phyloP scores from a whole-genome alignment of 2,329 filamentous ascomycete species.

The Fusarium dimerum region DNA sequence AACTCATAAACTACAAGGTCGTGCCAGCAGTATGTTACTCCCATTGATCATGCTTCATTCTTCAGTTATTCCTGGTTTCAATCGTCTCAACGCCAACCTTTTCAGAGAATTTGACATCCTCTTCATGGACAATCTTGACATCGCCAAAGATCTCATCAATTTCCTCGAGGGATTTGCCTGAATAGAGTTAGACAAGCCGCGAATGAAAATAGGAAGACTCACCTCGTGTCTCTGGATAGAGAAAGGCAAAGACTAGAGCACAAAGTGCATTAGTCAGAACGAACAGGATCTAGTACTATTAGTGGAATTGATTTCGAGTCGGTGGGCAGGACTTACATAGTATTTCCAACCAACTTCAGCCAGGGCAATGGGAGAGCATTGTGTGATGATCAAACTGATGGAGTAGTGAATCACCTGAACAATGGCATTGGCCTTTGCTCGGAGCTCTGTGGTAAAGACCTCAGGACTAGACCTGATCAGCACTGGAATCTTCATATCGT shows the following conservation, averaged over 20 bases:
- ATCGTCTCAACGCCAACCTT: slow-evolving; percentile 14
- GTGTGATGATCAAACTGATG: slow-evolving; percentile 41
- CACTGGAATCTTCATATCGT: accelerated
- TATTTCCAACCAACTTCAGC: slow-evolving; percentile 43
- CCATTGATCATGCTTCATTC: not conserved
- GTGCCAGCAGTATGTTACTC: not conserved
- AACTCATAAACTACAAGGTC: too few relatives aligned
- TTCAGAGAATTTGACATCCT: slow-evolving; percentile 23
- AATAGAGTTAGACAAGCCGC: slow-evolving; percentile 1
- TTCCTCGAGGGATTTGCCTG: slow-evolving; percentile 42
- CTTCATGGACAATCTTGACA: slow-evolving; percentile 30
- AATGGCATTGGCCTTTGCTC: slow-evolving; percentile 43
- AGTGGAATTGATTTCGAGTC: accelerated
- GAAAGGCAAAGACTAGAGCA: slow-evolving; percentile 36
- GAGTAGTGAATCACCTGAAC: slow-evolving; percentile 44
- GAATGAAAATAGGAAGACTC: not conserved
- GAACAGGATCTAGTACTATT: slow-evolving; percentile 36
- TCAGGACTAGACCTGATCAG: slow-evolving; percentile 30
- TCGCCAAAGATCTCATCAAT: slow-evolving; percentile 44
- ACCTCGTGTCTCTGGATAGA: slow-evolving; percentile 42
- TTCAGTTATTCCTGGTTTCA: slow-evolving; percentile 6
- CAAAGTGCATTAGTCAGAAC: slow-evolving; percentile 41
- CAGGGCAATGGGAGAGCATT: slow-evolving; percentile 42
- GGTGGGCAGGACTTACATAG: slow-evolving; percentile 29
- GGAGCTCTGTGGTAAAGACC: slow-evolving; percentile 42